Evolutionary conservation across 1,139 yeast species (phyloP), one percentile per base, ranked within the genome.

Genomic region (Lodderomyces parapsilosis): DNA sequence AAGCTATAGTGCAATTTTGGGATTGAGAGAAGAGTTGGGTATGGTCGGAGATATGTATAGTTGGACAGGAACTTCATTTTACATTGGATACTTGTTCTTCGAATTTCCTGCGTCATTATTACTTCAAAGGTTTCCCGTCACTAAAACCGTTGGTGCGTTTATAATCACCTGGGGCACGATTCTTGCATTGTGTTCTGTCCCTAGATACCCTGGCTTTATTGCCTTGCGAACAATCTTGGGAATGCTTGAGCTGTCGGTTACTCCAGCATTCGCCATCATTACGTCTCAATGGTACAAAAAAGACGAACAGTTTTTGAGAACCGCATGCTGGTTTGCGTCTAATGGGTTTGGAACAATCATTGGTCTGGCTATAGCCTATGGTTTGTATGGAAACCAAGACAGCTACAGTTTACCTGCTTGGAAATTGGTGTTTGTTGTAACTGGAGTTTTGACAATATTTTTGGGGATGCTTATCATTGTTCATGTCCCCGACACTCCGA

Each of bases 1-100:
- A 31, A 67, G 82, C 14, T 76, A 74, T 46, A 86, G 87, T 4
- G 73, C 87, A 1, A 72, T 83, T 42, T 68, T 82, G 66, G 87
- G 86, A 1, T 66, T 83, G 32, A 60, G 75, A 48, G 57, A 55
- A 3, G 79, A 71, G 45, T 61, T 77, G 45, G 49, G 70, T 6
- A 77, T 80, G 84, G 56, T 52, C 14, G 81, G 82, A 23, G 59
- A 67, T 40, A 67, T 66, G 62, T 80, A 80, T 55, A 64, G 80
- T 6, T 80, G 83, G 83, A 71, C 73, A 13, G 83, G 81, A 28
- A 65, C 80, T 10, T 69, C 80, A 0, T 80, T 80, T 48, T 80
- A 80, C 54, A 55, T 78, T 36, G 83, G 83, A 6, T 78, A 76
- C 45, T 55, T 79, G 38, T 58, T 59, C 13, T 76, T 75, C 56